Base-by-base conservation (phyloP, 495 filamentous ascomycete species). In the Pseudoneurospora amorphoporcata region DNA sequence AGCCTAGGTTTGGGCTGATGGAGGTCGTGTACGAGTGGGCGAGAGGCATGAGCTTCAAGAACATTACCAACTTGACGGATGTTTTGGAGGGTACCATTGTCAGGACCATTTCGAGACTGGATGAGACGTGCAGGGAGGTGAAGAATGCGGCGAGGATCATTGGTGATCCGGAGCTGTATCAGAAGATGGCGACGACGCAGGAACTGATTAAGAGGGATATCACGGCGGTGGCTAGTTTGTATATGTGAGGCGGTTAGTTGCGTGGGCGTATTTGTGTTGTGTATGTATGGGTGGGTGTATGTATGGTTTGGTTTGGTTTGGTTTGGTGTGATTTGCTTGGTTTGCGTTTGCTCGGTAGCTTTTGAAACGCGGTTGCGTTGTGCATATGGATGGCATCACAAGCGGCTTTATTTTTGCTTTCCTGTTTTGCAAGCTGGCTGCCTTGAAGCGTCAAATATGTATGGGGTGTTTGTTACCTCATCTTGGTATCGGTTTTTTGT, bases 21-120 rank as follows among this genome's bases (percentile, higher is more conserved):
- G 96, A 99, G 81, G 96, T 99, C 0, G 95, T 99, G 17, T 97
- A 98, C 79, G 95, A 99, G 82, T 99, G 95, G 95, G 96, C 95
- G 2, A 87, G 92, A 71, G 95, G 95, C 29, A 97, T 98, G 94
- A 92, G 92, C 39, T 99, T 99, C 87, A 97, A 94, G 81, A 94
- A 96, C 70, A 99, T 99, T 76, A 98, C 94, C 1, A 93, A 97
- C 73, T 84, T 99, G 71, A 99, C 95, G 38, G 95, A 99, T 78
- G 95, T 99, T 68, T 88, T 98, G 76, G 95, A 99, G 79, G 95
- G 95, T 0, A 97, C 94, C 0, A 97, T 99, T 81, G 96, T 99
- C 29, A 84, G 95, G 38, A 93, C 93, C 12, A 97, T 99, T 72
- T 94, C 92, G 32, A 84, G 95, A 40, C 83, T 99, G 68, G 95